Evolutionary conservation across 768 basidiomycete genomes (phyloP).

Genomic region (Pleurotus eryngii): DNA sequence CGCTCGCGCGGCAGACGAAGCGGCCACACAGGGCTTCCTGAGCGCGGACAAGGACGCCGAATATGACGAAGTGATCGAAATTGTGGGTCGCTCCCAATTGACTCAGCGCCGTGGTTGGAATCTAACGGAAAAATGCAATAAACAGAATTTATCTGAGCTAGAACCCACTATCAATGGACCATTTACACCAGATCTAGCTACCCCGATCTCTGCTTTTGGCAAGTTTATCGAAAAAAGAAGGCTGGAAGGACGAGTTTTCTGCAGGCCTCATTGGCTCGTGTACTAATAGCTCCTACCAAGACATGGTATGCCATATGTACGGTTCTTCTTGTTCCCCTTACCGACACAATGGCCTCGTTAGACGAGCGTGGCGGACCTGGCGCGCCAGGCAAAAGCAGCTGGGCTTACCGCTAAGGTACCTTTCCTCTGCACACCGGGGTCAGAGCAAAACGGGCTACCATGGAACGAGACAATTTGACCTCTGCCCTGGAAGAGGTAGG

Average conservation of each 20-base stretch:
- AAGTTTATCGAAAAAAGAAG: conserved; percentile 75
- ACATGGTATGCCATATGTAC: conserved; percentile 57
- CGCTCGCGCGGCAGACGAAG: conserved; percentile 82
- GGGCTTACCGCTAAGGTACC: conserved; percentile 83
- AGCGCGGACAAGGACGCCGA: conserved; percentile 82
- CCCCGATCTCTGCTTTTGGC: conserved; percentile 87
- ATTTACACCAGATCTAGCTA: conserved; percentile 95
- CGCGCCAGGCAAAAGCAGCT: conserved; percentile 80
- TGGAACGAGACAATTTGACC: conserved; percentile 91
- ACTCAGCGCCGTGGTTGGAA: neutral
- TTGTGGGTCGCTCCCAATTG: conserved; percentile 49
- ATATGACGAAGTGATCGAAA: conserved; percentile 93
- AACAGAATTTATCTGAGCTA: conserved; percentile 79
- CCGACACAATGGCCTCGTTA: conserved; percentile 25
- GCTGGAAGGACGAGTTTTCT: conserved; percentile 92
- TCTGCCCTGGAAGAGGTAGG: conserved; percentile 81
- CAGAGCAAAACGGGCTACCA: conserved; percentile 95
- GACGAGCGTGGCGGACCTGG: conserved; percentile 91
- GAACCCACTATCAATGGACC: conserved; percentile 96
- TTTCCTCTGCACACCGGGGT: conserved; percentile 86
- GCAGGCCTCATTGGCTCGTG: conserved; percentile 97
- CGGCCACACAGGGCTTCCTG: conserved; percentile 75
- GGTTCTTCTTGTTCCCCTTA: neutral
- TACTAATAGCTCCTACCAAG: conserved; percentile 97
- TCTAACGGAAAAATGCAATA: conserved; percentile 3